Conservation (phyloP, 176 grass and related monocot species). For the Juncus inflexus region DNA sequence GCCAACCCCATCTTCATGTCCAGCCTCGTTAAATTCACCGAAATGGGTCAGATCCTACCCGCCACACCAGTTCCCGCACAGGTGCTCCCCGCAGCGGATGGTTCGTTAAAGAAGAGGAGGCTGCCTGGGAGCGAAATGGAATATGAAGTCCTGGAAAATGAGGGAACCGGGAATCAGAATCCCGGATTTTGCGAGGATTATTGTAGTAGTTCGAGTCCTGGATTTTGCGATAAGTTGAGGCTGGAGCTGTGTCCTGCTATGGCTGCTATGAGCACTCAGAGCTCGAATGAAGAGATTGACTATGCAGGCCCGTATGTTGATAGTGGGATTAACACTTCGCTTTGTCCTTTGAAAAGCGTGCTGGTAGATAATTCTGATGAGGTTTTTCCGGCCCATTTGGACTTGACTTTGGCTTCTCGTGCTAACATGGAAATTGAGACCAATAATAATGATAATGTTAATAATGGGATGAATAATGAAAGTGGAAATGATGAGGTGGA, state of each 20-base stretch:
- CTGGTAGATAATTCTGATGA: slow-evolving; percentile 40
- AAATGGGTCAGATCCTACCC: slow-evolving; percentile 11
- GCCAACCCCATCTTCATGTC: slow-evolving; percentile 66
- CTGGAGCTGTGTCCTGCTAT: slow-evolving; percentile 59
- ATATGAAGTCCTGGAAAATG: slow-evolving; percentile 41
- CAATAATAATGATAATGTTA: slow-evolving; percentile 15
- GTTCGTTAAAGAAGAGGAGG: slow-evolving; percentile 70
- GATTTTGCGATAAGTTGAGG: slow-evolving; percentile 86
- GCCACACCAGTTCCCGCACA: slow-evolving; percentile 1
- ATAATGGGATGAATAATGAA: slow-evolving; percentile 3
- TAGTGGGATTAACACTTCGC: slow-evolving; percentile 39
- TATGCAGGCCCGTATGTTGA: slow-evolving; percentile 44
- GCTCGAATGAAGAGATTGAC: slow-evolving; percentile 48
- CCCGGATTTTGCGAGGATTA: slow-evolving; percentile 67
- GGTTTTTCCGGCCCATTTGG: slow-evolving; percentile 60
- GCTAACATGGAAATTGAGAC: slow-evolving; percentile 34
- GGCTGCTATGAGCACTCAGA: slow-evolving; percentile 46
- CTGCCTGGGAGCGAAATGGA: slow-evolving; percentile 48
- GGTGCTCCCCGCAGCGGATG: slow-evolving; percentile 16
- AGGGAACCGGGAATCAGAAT: slow-evolving; percentile 8
- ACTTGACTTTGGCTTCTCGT: slow-evolving; percentile 69
- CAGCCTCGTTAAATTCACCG: slow-evolving; percentile 89
- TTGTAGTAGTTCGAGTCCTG: slow-evolving; percentile 46
- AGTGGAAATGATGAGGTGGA: slow-evolving; percentile 15
- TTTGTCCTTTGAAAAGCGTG: slow-evolving; percentile 43